Base-by-base conservation (phyloP, 192 early-diverging fungal genomes). In the Geranomyces michiganensis region DNA sequence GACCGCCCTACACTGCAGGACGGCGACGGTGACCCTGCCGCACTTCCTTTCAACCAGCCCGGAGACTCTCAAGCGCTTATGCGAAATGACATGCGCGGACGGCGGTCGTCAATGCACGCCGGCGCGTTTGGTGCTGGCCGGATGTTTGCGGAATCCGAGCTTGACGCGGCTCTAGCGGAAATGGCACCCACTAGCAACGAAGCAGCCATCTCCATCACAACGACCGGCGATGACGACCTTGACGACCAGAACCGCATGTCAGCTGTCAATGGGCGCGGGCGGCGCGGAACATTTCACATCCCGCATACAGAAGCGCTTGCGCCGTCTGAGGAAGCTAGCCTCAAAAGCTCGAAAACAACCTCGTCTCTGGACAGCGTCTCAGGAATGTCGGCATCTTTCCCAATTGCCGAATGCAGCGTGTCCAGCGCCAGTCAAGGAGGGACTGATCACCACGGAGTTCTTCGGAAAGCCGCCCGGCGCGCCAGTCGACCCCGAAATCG, bases 121-220 rank as follows among this genome's bases (percentile, higher is more conserved):
- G 61, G 61, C 0, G 31, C 48, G 43, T 72, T 72, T 33, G 70
- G 70, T 12, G 70, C 70, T 13, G 70, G 70, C 15, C 41, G 70
- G 0, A 19, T 53, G 22, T 72, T 72, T 46, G 49, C 47, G 12
- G 47, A 36, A 13, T 46, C 44, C 10, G 70, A 72, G 49, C 46
- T 72, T 43, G 70, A 72, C 49, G 70, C 59, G 9, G 70, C 70
- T 2, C 43, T 72, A 46, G 70, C 44, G 45, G 62, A 29, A 8
- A 44, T 64, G 43, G 70, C 13, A 1, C 21, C n/a, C 9, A 21
- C 4, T 41, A 43, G 21, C 19, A 32, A 46, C 45, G 46, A 47
- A 17, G 63, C 19, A 53, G 15, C 51, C n/a, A 53, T 26, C 7
- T 6, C 51, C 19, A 53, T 15, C 19, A 8, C 51, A 3, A 15